phyloP scores from a whole-genome alignment of 495 filamentous ascomycete species.

The Hyaloscypha bicolor region DNA sequence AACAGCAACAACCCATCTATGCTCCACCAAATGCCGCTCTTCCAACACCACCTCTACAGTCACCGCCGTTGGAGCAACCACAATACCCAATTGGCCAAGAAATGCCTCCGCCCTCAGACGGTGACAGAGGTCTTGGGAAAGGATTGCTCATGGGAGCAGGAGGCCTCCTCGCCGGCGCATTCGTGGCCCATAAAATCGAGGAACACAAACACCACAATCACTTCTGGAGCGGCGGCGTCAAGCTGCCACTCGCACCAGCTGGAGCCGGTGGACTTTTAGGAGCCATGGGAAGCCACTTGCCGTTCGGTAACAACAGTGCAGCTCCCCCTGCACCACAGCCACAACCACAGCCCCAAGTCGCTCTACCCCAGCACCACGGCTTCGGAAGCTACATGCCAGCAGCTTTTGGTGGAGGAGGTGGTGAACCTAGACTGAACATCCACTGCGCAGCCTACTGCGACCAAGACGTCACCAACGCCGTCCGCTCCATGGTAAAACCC shows the following conservation, averaged over 20 bases:
- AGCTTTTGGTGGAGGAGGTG: not conserved
- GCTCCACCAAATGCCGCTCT: not conserved
- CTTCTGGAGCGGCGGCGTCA: not conserved
- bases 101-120: not conserved
- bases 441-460: not conserved
- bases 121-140: constrained; percentile 5
- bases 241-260: not conserved
- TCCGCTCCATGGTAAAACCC: constrained; percentile 1
- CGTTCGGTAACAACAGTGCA: not conserved
- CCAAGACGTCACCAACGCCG: constrained; percentile 1
- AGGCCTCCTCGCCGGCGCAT: constrained; percentile 4
- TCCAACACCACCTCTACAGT: not conserved
- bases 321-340: not conserved
- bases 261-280: not conserved
- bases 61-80: not conserved
- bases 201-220: constrained; percentile 6
- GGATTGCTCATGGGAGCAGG: not conserved
- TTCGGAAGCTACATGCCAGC: not conserved
- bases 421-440: not conserved
- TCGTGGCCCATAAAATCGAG: constrained; percentile 1
- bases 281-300: not conserved
- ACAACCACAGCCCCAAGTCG: not conserved
- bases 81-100: not conserved
- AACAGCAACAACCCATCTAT: not conserved
- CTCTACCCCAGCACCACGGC: too few species aligned